Base-by-base conservation (phyloP, 495 filamentous ascomycete genomes). In the Cetradonia linearis region DNA sequence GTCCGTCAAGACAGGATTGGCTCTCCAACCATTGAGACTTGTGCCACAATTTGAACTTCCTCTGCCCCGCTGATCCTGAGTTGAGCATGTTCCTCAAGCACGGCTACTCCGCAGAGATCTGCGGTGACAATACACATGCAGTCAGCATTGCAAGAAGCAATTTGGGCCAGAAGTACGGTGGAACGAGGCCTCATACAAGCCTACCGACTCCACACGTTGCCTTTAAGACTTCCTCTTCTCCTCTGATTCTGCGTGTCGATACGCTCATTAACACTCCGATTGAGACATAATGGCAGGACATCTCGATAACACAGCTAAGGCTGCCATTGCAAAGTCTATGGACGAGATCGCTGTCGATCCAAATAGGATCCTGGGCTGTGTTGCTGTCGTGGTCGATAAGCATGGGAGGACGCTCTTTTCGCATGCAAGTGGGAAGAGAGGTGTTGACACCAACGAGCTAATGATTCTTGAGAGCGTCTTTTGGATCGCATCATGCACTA, bases 401-500 rank as follows among this genome's bases (percentile, higher is more conserved):
- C 56, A 76, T 63, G 80, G 81, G 42, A 70, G 76, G 5, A 68
- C 75, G 30, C 62, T 81, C 9, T 77, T 82, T 55, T 64, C 71
- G 7, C 70, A 78, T 55, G 70, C 79, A 10, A 71, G 75, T 11
- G 81, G 80, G 0, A 72, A 70, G 37, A 68, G 67, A 14, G 78
- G 77, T 7, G 42, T 70, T 4, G 70, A 68, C 1, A 66, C 61
- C 27, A 56, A 68, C 0, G 70, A 73, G 13, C 70, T 74, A 28
- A 79, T 84, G 77, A 74, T 70, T 2, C 56, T 78, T 8, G 80
- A 83, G 20, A 77, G 58, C 14, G 62, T 80, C 20, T 83, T 81
- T 63, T 84, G 76, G 79, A 79, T 84, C 28, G 79, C 79, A 42
- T 80, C 77, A n/a, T 83, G 78, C 64, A 83, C 82, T 0, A 85